These are phyloP conservation scores for Drosera capensis DNA, from an alignment of 148 eudicot species.

Conservation along the genomic window DNA sequence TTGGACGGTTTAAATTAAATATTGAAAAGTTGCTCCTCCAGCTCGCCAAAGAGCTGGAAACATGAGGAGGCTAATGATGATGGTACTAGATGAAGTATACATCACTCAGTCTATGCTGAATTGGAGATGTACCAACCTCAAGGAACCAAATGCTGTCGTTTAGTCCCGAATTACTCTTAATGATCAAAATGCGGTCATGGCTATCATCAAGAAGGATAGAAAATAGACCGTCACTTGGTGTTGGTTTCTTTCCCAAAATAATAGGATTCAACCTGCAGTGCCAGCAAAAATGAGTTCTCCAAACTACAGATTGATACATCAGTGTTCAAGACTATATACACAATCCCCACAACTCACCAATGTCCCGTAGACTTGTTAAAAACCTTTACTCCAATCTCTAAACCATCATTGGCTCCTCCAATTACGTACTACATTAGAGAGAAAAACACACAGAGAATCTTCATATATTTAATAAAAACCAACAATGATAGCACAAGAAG, in stretches of 20 bases:
- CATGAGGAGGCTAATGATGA: too few species aligned
- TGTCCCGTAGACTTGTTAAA: slow-evolving; percentile 18
- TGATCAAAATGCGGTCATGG: slow-evolving; percentile 46
- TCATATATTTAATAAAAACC: too few species aligned
- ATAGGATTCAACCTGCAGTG: slow-evolving; percentile 46
- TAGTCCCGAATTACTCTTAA: slow-evolving; percentile 31
- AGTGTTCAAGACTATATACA: not conserved
- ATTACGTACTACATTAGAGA: slow-evolving; percentile 62
- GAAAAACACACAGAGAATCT: slow-evolving; percentile 2
- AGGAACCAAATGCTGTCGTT: slow-evolving; percentile 80
- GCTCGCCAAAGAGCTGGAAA: too few species aligned
- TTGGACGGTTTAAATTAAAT: too few species aligned
- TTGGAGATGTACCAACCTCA: slow-evolving; percentile 47
- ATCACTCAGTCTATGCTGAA: too few species aligned
- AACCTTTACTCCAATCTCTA: slow-evolving; percentile 20
- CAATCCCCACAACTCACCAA: slow-evolving; percentile 7
- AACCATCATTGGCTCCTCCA: slow-evolving; percentile 35
- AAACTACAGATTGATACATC: not conserved
- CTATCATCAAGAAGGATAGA: slow-evolving; percentile 27
- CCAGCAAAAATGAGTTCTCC: slow-evolving; percentile 3
- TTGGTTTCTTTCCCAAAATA: slow-evolving; percentile 64
- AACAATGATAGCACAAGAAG: too few species aligned
- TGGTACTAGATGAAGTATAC: too few species aligned
- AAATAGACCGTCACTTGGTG: slow-evolving; percentile 31
- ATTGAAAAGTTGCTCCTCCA: too few species aligned